Base-by-base conservation (phyloP, 495 filamentous ascomycete species). In the Penicillium coffeae region DNA sequence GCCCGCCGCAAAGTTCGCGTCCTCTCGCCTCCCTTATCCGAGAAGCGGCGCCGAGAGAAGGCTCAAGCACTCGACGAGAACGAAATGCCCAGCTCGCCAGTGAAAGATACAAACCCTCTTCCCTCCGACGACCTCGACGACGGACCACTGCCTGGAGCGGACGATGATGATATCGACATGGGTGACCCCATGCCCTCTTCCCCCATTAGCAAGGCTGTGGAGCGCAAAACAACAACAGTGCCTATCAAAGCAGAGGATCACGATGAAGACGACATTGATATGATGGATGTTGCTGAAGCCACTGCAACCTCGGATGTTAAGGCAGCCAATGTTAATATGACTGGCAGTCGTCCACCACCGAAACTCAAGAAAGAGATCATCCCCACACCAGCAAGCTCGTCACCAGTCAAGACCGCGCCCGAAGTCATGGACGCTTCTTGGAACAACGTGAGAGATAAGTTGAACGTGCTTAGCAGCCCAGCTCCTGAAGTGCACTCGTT, bases 141-240 rank as follows among this genome's bases (percentile, higher is more conserved):
- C 54, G 82, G 76, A 52, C 78, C 71, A 34, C 66, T 76, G 45
- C 74, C 61, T 25, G 61, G 62, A 27, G 60, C 50, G 8, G 73
- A 68, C 38, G 68, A 73, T 41, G 84, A 89, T 43, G 84, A 93
- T 55, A 70, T 87, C 21, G 76, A 70, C n/a, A 90, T 94, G 88
- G 89, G 84, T 60, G 93, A 97, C 61, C 83, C 84, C 3, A 69
- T 79, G 41, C 90, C 87, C 19, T 97, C 93, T 0, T 97, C 94
- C 12, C 93, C 94, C 1, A 83, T 89, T 10, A 78, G 81, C 15
- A 91, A 90, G 55, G 88, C 85, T 30, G 80, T 86, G 8, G 81
- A 89, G 54, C 81, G 92, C 27, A 95, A 88, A 66, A 69, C 73
- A 4, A 72, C 78, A 12, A 72, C 78, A n/a, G 57, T 69, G 10